These are phyloP conservation scores for Aspergillus hiratsukae DNA, from an alignment of 2,329 filamentous ascomycete genomes.

Conservation along the genomic window DNA sequence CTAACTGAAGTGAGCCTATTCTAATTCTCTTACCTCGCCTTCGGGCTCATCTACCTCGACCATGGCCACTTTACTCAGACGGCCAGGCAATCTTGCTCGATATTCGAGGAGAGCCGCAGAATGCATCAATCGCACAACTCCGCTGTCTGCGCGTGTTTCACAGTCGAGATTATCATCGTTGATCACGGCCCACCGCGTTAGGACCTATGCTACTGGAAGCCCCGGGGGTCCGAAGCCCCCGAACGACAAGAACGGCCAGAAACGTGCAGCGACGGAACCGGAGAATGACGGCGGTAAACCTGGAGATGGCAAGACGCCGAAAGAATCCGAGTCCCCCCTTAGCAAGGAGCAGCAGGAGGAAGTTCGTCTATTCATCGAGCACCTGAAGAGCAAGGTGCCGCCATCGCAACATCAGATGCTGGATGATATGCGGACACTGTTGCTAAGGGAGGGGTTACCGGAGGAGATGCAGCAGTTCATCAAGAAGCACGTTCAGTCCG, in stretches of 20 bases:
- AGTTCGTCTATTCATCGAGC: conserved; percentile 54
- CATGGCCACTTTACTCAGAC: conserved; percentile 65
- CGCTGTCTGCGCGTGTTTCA: conserved; percentile 37
- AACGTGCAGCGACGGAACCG: conserved; percentile 32
- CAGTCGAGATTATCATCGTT: conserved; percentile 37
- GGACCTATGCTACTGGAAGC: conserved; percentile 43
- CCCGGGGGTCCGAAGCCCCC: conserved; percentile 43
- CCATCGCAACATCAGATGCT: conserved; percentile 57
- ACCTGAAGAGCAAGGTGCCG: conserved; percentile 57
- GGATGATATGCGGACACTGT: conserved; percentile 55
- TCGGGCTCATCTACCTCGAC: conserved; percentile 36
- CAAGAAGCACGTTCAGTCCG: conserved; percentile 47
- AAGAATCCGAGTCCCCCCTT: conserved; percentile 43
- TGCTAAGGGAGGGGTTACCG: conserved; percentile 67
- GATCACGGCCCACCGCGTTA: conserved; percentile 28
- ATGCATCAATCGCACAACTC: conserved; percentile 48
- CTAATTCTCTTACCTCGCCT: conserved; percentile 12
- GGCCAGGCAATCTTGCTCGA: conserved; percentile 62
- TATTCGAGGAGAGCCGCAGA: conserved; percentile 56
- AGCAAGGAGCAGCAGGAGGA: conserved; percentile 54
- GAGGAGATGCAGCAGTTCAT: conserved; percentile 62
- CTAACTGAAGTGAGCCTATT: conserved; percentile 14
- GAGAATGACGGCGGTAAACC: conserved; percentile 44
- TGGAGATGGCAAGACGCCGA: conserved; percentile 31
- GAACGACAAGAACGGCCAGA: conserved; percentile 31